These are phyloP conservation scores for Fonsecaea nubica DNA, from an alignment of 2,329 filamentous ascomycete genomes.

Conservation along the genomic window DNA sequence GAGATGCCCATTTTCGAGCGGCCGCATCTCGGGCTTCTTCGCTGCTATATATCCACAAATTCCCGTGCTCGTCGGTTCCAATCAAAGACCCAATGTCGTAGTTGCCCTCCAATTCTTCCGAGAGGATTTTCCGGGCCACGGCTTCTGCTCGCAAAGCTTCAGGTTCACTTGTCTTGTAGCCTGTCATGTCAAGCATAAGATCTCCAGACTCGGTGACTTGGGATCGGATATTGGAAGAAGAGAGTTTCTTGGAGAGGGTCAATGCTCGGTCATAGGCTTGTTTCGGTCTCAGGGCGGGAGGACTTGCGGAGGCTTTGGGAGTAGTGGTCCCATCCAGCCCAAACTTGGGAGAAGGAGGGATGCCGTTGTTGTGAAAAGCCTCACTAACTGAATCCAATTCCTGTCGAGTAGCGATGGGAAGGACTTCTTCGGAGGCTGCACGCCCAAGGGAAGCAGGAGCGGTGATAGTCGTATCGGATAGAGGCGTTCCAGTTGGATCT, in stretches of 20 bases:
- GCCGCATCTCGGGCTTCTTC: conserved; percentile 94
- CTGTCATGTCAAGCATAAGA: conserved; percentile 97
- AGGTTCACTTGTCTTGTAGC: conserved; percentile 92
- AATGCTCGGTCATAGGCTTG: conserved; percentile 85
- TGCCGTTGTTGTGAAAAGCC: conserved; percentile 28
- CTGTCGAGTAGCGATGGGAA: conserved; percentile 52
- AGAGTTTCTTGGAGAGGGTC: conserved; percentile 83
- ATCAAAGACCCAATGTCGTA: conserved; percentile 97
- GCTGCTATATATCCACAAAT: conserved; percentile 99
- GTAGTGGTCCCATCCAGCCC: conserved; percentile 30
- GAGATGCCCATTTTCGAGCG: conserved; percentile 66
- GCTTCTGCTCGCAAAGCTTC: conserved; percentile 90
- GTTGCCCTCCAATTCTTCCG: conserved; percentile 90
- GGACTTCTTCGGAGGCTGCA: conserved; percentile 61
- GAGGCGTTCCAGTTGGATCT: conserved; percentile 20
- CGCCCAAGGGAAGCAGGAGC: conserved; percentile 53
- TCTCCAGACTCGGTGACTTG: conserved; percentile 92
- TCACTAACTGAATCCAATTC: conserved; percentile 35
- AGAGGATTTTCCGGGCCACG: conserved; percentile 88
- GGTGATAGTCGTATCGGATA: conserved; percentile 13
- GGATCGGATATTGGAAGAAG: conserved; percentile 88
- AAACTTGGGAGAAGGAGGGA: conserved; percentile 21
- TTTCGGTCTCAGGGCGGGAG: conserved; percentile 71
- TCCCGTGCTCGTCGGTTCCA: conserved; percentile 92
- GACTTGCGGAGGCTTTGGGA: conserved; percentile 66